Percentiles rank a stretch among this genome's conserved stretches.
Conservation (phyloP, 129 eudicot species). For the Flaveria sonorensis region DNA sequence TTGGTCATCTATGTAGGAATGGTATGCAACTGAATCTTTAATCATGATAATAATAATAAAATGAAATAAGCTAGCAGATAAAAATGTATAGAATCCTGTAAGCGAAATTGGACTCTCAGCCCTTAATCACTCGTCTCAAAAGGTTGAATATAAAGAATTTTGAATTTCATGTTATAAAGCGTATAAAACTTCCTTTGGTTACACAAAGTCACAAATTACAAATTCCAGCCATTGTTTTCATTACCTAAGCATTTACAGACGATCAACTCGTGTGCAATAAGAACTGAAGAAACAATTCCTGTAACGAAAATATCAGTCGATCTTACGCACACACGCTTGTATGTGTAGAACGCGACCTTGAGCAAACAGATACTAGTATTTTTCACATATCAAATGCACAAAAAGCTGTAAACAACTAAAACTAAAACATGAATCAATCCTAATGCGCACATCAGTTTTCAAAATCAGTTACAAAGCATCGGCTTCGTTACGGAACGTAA, state of each 20-base stretch:
- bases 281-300: not conserved
- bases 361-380: not conserved
- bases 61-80: no score
- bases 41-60: not conserved
- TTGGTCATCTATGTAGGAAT: slow-evolving; percentile 20
- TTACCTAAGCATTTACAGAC: not conserved
- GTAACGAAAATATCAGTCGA: not conserved
- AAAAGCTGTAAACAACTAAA: not conserved
- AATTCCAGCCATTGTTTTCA: slow-evolving; percentile 7
- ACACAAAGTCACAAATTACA: slow-evolving; percentile 3
- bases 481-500: slow-evolving; percentile 11
- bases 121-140: slow-evolving; percentile 1
- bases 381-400: slow-evolving; percentile 19
- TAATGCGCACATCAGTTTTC: not conserved
- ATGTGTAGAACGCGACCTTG: not conserved
- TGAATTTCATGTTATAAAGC: not conserved
- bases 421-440: not conserved
- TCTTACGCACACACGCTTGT: slow-evolving; percentile 10
- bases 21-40: slow-evolving; percentile 5
- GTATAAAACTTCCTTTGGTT: not conserved
- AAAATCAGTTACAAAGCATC: not conserved
- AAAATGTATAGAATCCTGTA: not conserved
- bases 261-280: slow-evolving; percentile 14
- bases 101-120: slow-evolving; percentile 18
- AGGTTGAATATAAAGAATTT: not conserved